phyloP scores from a whole-genome alignment of 2,329 filamentous ascomycete species.

The Cladorrhinum sp. region DNA sequence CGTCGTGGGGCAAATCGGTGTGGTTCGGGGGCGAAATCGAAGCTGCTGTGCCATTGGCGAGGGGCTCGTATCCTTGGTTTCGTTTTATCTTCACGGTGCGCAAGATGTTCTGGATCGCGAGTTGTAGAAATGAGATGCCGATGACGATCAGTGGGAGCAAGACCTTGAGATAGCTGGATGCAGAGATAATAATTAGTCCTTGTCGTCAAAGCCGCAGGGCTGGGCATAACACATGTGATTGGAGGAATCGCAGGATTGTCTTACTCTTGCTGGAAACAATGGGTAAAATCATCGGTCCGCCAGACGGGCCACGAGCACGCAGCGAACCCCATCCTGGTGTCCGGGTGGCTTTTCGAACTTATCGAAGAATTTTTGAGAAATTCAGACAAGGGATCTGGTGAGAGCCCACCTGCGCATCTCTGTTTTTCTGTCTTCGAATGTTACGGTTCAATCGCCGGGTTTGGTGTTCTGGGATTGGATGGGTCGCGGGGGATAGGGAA shows the following conservation, averaged over 20 bases:
- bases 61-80: conserved; percentile 52
- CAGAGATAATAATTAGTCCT: not conserved
- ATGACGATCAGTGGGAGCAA: conserved; percentile 73
- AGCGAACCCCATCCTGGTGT: conserved; percentile 46
- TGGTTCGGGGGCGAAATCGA: conserved; percentile 41
- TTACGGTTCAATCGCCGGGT: not conserved
- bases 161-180: conserved; percentile 69
- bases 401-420: not conserved
- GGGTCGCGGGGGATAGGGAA: not conserved
- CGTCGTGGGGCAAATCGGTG: conserved; percentile 51
- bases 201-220: not conserved
- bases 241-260: conserved; percentile 33
- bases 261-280: conserved; percentile 66
- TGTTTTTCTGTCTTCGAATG: not conserved
- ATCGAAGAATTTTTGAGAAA: conserved; percentile 3
- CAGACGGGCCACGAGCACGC: conserved; percentile 58
- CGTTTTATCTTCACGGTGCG: conserved; percentile 52
- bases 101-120: conserved; percentile 57
- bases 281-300: conserved; percentile 61
- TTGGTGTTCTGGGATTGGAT: not conserved
- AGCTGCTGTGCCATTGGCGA: conserved; percentile 44
- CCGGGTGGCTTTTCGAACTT: not conserved
- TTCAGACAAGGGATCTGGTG: not conserved
- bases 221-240: not conserved
- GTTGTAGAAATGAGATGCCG: conserved; percentile 64